Evolutionary conservation across 441 rosid species (phyloP).

Genomic region (Biscutella laevigata): DNA sequence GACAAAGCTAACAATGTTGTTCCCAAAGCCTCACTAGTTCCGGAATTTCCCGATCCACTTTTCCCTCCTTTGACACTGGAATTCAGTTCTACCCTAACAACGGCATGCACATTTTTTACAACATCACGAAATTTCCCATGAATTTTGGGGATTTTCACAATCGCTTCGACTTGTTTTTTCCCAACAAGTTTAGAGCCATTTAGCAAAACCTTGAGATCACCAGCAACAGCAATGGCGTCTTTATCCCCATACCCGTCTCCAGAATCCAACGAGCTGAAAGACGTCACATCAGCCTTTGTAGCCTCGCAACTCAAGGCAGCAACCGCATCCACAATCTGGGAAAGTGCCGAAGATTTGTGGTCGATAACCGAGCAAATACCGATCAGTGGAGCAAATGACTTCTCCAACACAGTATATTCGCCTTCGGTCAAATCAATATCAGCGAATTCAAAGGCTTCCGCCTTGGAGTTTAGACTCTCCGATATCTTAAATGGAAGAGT

Average conservation of each 20-base stretch:
- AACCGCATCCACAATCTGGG: conserved; percentile 44
- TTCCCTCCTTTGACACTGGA: conserved; percentile 38
- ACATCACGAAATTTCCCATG: conserved; percentile 57
- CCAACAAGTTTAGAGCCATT: conserved; percentile 63
- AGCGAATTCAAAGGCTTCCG: neutral
- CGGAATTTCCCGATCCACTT: conserved; percentile 27
- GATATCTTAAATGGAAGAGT: conserved; percentile 29
- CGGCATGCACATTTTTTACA: conserved; percentile 46
- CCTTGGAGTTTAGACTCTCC: conserved; percentile 26
- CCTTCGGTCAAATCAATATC: conserved; percentile 36
- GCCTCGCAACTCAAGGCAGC: conserved; percentile 85
- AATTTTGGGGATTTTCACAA: conserved; percentile 41
- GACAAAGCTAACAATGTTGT: conserved; percentile 34
- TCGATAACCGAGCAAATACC: conserved; percentile 59
- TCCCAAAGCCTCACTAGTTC: conserved; percentile 24
- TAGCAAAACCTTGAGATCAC: conserved; percentile 68
- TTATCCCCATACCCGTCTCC: conserved; percentile 67
- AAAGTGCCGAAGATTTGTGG: conserved; percentile 39
- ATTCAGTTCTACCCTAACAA: conserved; percentile 42
- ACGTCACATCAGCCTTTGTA: conserved; percentile 35
- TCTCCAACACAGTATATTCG: conserved; percentile 33
- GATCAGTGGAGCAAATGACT: conserved; percentile 28
- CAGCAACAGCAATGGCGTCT: conserved; percentile 59
- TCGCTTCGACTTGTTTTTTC: conserved; percentile 26
- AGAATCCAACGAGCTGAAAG: conserved; percentile 47